Evolutionary conservation across 495 filamentous ascomycete species (phyloP).

Genomic region (Venustampulla echinocandica): DNA sequence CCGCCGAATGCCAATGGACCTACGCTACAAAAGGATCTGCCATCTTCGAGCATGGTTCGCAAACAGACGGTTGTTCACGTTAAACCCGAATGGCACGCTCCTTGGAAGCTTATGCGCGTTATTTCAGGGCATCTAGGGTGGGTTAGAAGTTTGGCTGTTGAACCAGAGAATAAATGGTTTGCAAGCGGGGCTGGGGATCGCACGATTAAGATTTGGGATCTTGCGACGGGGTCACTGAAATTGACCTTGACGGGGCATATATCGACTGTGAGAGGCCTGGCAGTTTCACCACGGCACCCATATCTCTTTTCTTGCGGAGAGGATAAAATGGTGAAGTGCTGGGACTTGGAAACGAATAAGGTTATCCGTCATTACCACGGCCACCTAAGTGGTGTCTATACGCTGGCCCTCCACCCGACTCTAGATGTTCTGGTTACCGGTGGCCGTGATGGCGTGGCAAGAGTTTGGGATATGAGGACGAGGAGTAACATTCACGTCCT

Average conservation of each 20-base stretch:
- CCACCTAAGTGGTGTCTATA: conserved; percentile 93
- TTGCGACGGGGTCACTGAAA: conserved; percentile 72
- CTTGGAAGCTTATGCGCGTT: conserved; percentile 97
- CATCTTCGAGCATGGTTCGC: conserved; percentile 30
- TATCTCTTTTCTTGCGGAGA: conserved; percentile 98
- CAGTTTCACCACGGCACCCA: conserved; percentile 87
- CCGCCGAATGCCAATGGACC: conserved; percentile 36
- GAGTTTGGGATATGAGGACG: conserved; percentile 99
- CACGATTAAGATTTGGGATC: conserved; percentile 98
- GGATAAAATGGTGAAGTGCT: conserved; percentile 99
- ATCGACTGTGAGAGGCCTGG: conserved; percentile 87
- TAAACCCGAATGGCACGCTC: conserved; percentile 88
- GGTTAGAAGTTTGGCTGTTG: conserved; percentile 85
- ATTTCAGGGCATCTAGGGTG: conserved; percentile 95
- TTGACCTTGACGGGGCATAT: conserved; percentile 96
- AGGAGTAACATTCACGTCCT: conserved; percentile 92
- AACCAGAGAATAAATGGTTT: conserved; percentile 97
- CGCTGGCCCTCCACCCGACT: conserved; percentile 81
- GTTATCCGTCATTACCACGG: conserved; percentile 98
- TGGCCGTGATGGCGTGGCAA: conserved; percentile 84
- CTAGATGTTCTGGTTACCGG: conserved; percentile 92
- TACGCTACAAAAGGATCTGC: conserved; percentile 38
- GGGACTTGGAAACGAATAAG: conserved; percentile 98
- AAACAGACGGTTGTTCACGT: conserved; percentile 49
- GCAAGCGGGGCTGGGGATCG: conserved; percentile 91